A percentile compares a stretch with the other conserved stretches of the same genome.
Conservation (phyloP, 352 stramenopile genomes). For the Phytopythium cucurbitacearum region DNA sequence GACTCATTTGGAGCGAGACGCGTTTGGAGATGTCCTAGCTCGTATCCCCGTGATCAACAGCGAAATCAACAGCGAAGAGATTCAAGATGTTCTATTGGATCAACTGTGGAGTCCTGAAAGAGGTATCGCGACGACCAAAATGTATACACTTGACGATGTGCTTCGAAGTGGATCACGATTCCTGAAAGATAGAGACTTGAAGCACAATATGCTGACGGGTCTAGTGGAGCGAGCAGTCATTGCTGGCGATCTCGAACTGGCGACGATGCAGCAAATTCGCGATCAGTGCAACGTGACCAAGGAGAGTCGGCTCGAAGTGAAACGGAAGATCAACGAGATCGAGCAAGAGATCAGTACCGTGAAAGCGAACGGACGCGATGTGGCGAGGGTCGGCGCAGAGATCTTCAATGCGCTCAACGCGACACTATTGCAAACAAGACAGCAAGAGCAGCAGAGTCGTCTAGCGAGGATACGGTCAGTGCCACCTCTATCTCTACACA, state of each 20-base stretch:
- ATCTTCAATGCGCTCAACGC: too few relatives aligned
- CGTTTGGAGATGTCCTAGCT: conserved; percentile 39
- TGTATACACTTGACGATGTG: conserved; percentile 21
- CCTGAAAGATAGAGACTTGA: conserved; percentile 11
- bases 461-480: too few relatives aligned
- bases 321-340: conserved; percentile 10
- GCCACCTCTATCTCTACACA: too few relatives aligned
- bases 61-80: conserved; percentile 19
- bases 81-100: conserved; percentile 36
- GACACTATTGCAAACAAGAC: too few relatives aligned
- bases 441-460: too few relatives aligned
- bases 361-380: neutral
- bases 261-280: conserved; percentile 30
- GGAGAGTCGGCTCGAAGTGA: conserved; percentile 16
- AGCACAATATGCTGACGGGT: conserved; percentile 24
- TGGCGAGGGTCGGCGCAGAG: too few relatives aligned
- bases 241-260: conserved; percentile 36
- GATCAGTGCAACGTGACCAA: conserved; percentile 18
- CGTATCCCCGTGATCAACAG: conserved; percentile 32
- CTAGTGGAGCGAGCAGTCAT: conserved; percentile 36
- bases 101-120: conserved; percentile 31
- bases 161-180: conserved; percentile 20
- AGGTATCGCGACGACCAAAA: conserved; percentile 8
- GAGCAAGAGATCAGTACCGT: conserved; percentile 6
- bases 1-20: conserved; percentile 14